Conservation (phyloP, 2,329 filamentous ascomycete species). For the Grosmannia penicillata region DNA sequence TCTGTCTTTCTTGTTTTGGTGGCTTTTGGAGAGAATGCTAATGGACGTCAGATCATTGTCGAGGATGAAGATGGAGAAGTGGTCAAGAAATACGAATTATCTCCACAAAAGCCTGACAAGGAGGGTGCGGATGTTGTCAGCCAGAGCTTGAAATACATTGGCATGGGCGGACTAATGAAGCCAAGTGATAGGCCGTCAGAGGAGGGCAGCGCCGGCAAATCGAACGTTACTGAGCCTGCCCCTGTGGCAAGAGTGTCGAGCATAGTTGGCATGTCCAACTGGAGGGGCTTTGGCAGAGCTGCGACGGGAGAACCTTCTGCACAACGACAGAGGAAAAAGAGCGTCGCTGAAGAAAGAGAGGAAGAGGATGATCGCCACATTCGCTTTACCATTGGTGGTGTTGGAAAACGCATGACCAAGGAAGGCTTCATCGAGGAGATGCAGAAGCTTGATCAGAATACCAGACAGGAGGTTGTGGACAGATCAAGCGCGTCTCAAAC, state of each 20-base stretch:
- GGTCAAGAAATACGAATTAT: conserved; percentile 68
- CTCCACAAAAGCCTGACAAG: conserved; percentile 32
- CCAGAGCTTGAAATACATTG: conserved; percentile 37
- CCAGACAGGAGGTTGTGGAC: conserved; percentile 38
- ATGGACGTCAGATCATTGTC: conserved; percentile 48
- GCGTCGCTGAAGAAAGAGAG: conserved; percentile 24
- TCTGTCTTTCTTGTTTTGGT: not conserved
- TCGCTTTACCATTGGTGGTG: conserved; percentile 60
- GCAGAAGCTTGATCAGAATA: conserved; percentile 53
- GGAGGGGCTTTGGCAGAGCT: conserved; percentile 29
- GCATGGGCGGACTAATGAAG: conserved; percentile 31
- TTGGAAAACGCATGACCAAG: conserved; percentile 65
- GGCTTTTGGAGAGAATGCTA: too few species aligned
- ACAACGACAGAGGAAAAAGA: conserved; percentile 23
- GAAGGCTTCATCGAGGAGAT: conserved; percentile 66
- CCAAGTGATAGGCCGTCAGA: conserved; percentile 19
- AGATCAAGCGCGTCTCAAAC: conserved; percentile 31
- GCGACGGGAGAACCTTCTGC: conserved; percentile 14
- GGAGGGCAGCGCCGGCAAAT: conserved; percentile 15
- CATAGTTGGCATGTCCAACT: conserved; percentile 27
- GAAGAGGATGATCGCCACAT: conserved; percentile 55
- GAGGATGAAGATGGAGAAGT: conserved; percentile 77
- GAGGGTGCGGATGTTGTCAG: conserved; percentile 23
- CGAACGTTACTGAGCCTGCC: conserved; percentile 18
- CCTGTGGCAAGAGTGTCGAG: conserved; percentile 18